A percentile compares a stretch with the other conserved stretches of the same genome.
phyloP scores from a whole-genome alignment of 2,329 filamentous ascomycete species.

The Paecilomyces variotii region DNA sequence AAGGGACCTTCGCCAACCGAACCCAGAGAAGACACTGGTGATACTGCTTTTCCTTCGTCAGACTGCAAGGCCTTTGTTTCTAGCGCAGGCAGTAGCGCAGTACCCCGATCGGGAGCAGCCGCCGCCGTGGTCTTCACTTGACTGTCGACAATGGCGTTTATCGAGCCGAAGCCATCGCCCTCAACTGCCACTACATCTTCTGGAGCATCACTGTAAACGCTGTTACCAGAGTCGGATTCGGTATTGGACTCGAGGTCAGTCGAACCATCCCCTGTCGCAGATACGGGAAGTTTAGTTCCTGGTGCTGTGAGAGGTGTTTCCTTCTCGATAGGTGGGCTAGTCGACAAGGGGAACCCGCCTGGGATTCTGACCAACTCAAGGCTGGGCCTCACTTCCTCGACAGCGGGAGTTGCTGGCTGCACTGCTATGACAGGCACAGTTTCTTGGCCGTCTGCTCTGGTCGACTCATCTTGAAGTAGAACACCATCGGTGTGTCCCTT shows the following conservation, averaged over 20 bases:
- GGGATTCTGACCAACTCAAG: constrained; percentile 32
- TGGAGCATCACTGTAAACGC: constrained; percentile 41
- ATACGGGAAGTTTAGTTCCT: not conserved
- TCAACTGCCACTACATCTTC: constrained; percentile 29
- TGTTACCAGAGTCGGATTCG: constrained; percentile 35
- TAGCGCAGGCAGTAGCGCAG: constrained; percentile 2
- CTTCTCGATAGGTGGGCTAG: constrained; percentile 14
- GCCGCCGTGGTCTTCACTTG: constrained; percentile 9
- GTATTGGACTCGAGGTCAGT: constrained; percentile 9
- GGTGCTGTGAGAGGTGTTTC: constrained; percentile 4
- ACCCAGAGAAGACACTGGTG: not conserved
- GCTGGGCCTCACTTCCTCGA: constrained; percentile 23
- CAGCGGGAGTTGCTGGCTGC: constrained; percentile 40
- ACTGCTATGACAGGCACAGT: constrained; percentile 38
- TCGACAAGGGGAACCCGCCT: constrained; percentile 47
- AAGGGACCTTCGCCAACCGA: not conserved
- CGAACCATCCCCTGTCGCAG: constrained; percentile 12
- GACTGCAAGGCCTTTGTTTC: not conserved
- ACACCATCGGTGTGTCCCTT: not conserved
- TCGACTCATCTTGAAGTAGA: not conserved
- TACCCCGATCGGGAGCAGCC: constrained; percentile 10
- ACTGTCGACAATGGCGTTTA: constrained; percentile 41
- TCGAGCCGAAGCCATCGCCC: constrained; percentile 41
- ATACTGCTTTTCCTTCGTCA: not conserved
- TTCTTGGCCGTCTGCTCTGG: not conserved